A percentile compares a stretch with the other conserved stretches of the same genome.
These are phyloP conservation scores for Fraxinus excelsior DNA, from an alignment of 257 asterid species.

Conservation along the genomic window DNA sequence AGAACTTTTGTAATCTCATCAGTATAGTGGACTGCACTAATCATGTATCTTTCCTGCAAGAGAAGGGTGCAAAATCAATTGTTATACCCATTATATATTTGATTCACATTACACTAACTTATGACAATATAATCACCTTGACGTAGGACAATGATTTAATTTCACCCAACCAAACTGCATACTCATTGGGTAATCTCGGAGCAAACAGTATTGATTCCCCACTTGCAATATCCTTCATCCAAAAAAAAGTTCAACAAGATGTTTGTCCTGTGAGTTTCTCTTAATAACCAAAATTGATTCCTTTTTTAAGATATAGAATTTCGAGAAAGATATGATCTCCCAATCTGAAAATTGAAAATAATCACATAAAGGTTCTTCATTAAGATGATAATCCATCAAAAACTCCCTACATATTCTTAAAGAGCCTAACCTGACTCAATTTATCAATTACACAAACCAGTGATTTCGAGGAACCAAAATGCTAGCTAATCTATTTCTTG, in stretches of 20 bases:
- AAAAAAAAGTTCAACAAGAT: conserved; percentile 25
- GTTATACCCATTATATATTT: conserved; percentile 6
- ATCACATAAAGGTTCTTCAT: conserved; percentile 3
- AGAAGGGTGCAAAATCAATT: no score
- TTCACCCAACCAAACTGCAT: conserved; percentile 96
- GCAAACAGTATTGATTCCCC: conserved; percentile 84
- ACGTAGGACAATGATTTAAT: conserved; percentile 74
- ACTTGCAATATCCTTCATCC: conserved; percentile 75
- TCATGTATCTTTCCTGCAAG: no score
- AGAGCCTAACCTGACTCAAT: conserved; percentile 19
- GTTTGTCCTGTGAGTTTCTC: conserved; percentile 7
- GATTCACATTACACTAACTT: conserved; percentile 15
- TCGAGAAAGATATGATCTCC: neutral
- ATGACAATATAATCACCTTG: conserved; percentile 53
- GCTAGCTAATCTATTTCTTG: conserved; percentile 13
- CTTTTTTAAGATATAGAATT: conserved; percentile 1
- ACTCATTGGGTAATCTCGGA: conserved; percentile 82
- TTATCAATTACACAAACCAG: conserved; percentile 8
- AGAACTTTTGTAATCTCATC: conserved; percentile 50
- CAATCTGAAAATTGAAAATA: neutral
- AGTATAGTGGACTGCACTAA: no score
- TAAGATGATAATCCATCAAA: conserved; percentile 3
- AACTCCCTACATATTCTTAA: neutral
- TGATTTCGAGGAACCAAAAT: conserved; percentile 9
- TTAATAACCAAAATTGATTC: conserved; percentile 11